phyloP scores from a whole-genome alignment of 345 rosid genomes.

The Citrus unshiu region DNA sequence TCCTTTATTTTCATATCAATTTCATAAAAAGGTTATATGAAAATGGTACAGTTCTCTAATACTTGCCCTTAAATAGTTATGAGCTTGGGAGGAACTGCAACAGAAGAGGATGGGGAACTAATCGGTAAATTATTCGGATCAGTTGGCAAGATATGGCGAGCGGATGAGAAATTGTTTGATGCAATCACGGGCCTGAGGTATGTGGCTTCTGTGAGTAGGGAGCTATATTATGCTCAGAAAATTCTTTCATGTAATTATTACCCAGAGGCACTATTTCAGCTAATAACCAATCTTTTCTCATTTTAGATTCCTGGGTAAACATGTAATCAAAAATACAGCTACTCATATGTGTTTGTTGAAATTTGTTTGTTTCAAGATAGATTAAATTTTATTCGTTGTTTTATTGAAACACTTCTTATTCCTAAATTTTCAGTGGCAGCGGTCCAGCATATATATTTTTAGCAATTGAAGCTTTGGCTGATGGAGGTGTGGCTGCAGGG shows the following conservation, averaged over 20 bases:
- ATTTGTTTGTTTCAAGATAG: background rate
- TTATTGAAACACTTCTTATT: constrained; percentile 5
- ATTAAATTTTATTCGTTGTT: background rate
- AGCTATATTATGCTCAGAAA: background rate
- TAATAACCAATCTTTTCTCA: background rate
- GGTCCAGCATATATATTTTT: constrained; percentile 87
- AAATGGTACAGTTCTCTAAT: constrained; percentile 9
- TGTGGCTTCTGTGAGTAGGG: background rate
- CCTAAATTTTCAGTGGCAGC: constrained; percentile 60
- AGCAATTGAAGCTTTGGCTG: constrained; percentile 94
- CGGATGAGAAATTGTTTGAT: constrained; percentile 85
- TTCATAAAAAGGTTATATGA: background rate
- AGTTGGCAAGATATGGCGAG: constrained; percentile 81
- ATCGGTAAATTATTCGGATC: constrained; percentile 71
- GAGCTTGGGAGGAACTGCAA: constrained; percentile 79
- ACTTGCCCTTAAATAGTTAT: constrained; percentile 36
- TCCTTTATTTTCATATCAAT: constrained; percentile 1
- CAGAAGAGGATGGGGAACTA: constrained; percentile 69
- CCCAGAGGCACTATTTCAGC: background rate
- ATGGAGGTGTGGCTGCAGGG: constrained; percentile 98
- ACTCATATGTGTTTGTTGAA: background rate
- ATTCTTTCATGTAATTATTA: background rate
- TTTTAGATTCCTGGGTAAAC: background rate
- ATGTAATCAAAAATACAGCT: background rate
- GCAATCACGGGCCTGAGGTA: constrained; percentile 95